Base-by-base conservation (phyloP, 2,329 filamentous ascomycete genomes). In the Scedosporium dehoogii region DNA sequence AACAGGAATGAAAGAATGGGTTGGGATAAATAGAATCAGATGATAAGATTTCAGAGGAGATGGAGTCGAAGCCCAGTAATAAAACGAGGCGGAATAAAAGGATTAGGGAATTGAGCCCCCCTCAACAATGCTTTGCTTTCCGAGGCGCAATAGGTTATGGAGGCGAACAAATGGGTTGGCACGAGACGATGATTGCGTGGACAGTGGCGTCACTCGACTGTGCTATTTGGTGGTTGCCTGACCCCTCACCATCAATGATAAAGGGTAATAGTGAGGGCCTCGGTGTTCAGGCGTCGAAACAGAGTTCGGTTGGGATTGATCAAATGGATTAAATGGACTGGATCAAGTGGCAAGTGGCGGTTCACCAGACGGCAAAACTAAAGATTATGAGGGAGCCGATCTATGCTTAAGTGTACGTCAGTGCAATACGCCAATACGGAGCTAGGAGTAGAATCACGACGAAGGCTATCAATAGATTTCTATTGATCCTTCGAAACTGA, bases 121-220 rank as follows among this genome's bases (percentile, higher is more conserved):
- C 27, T 33, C 29, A 33, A 33, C 29, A 46, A 21, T 16, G 14
- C 44, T 46, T 46, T 21, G 16, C 44, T 46, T 21, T 21, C 16
- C 44, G 44, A 46, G 44, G 18, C 44, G 44, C 21, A 21, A 53
- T 53, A 1, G 5, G 48, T 14, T 14, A n/a, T 12, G 55, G 55
- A 29, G 44, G 42, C 38, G 58, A 29, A 60, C 25, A 29, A 25
- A n/a, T 51, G 4, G 58, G 16, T 16, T 42, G 33, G 33, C 33
- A 48, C 25, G 58, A 46, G 42, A 46, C 27, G 18, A 42, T 41
- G 59, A 56, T 61, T 61, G 59, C 59, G 59, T 61, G 59, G 59
- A 61, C 59, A 41, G 59, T 61, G 59, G 59, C 59, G 59, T 61
- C 25, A 33, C 55, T 14, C 55, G 12, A 41, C 16, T 14, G 7